These are phyloP conservation scores for Rhynchospora tenuis DNA, from an alignment of 176 grass and related monocot genomes.

Conservation along the genomic window DNA sequence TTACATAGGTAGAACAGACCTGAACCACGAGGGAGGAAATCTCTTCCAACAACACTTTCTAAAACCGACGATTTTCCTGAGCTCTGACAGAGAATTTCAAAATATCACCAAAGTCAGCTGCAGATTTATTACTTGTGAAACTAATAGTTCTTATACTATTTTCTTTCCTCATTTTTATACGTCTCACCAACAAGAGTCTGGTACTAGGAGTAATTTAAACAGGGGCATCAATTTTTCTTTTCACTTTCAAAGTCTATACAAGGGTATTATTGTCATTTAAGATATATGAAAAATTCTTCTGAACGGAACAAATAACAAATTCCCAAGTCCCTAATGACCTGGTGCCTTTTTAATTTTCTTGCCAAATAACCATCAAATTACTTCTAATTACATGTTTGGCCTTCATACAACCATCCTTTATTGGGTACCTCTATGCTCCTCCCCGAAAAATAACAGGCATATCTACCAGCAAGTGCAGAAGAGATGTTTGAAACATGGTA, in stretches of 20 bases:
- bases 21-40: constrained; percentile 76
- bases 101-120: neutral
- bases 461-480: neutral
- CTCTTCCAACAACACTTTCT: constrained; percentile 62
- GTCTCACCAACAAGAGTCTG: neutral
- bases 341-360: neutral
- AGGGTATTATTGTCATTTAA: neutral
- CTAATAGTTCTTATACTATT: neutral
- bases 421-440: neutral
- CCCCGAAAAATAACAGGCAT: neutral
- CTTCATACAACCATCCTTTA: neutral
- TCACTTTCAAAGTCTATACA: neutral
- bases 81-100: constrained; percentile 36
- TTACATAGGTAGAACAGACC: constrained; percentile 24
- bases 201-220: neutral
- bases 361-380: neutral
- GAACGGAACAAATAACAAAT: neutral
- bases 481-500: neutral
- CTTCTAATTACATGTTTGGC: neutral
- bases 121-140: neutral
- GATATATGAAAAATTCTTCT: neutral
- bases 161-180: neutral
- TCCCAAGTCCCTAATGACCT: neutral
- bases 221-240: neutral
- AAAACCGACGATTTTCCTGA: constrained; percentile 73